Conservation (phyloP, 2,329 filamentous ascomycete species). For the Hypomyces rosellus region DNA sequence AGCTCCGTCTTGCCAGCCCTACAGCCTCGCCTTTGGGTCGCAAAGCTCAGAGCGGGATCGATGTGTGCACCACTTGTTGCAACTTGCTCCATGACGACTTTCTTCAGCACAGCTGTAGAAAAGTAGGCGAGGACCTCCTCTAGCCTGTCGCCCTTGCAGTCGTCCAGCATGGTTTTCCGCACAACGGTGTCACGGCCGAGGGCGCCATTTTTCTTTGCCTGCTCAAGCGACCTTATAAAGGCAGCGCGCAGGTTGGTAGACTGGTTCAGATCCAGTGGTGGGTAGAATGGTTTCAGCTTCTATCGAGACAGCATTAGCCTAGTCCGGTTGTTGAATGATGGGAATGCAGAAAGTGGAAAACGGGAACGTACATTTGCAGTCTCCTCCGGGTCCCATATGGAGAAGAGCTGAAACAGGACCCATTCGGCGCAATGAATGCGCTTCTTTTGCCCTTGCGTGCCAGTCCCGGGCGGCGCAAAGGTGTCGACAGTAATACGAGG, state of each 20-base stretch:
- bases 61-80: slow-evolving; percentile 33
- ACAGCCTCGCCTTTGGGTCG: slow-evolving; percentile 54
- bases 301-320: slow-evolving; percentile 28
- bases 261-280: slow-evolving; percentile 81
- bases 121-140: slow-evolving; percentile 81
- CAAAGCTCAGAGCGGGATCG: slow-evolving; percentile 47
- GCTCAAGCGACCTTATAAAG: slow-evolving; percentile 72
- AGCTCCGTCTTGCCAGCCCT: slow-evolving; percentile 49
- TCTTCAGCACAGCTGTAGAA: slow-evolving; percentile 75
- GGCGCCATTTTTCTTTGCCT: slow-evolving; percentile 79
- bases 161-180: slow-evolving; percentile 92
- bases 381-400: slow-evolving; percentile 72
- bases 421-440: slow-evolving; percentile 81
- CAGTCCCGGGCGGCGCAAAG: slow-evolving; percentile 57
- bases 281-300: slow-evolving; percentile 89
- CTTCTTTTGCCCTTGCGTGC: slow-evolving; percentile 69
- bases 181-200: slow-evolving; percentile 74
- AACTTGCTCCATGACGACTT: slow-evolving; percentile 44
- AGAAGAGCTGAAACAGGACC: slow-evolving; percentile 82
- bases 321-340: neutral
- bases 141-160: slow-evolving; percentile 86
- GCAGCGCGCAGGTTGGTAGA: slow-evolving; percentile 84
- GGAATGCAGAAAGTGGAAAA: neutral
- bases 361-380: slow-evolving; percentile 56
- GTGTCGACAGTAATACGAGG: slow-evolving; percentile 65